Evolutionary conservation across 768 basidiomycete genomes (phyloP), one percentile per base, ranked within the genome.

Genomic region (Rhodotorula diobovata): DNA sequence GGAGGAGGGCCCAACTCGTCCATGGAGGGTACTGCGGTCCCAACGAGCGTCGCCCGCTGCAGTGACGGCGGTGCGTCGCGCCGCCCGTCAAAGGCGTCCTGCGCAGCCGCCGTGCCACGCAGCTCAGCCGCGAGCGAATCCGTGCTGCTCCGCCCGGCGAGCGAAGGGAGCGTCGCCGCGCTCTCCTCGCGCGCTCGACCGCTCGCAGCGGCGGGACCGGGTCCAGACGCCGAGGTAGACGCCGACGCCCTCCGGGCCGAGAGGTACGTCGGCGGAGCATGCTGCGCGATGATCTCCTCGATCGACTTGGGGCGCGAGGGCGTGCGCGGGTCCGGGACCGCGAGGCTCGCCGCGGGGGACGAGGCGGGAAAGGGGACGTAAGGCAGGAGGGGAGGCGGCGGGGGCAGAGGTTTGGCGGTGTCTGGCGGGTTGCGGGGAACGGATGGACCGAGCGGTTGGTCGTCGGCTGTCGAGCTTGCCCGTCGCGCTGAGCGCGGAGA

Each of bases 261-360:
- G 7, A n/a, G 41, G 43, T 39, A 48, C 1, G 62, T 14, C 2
- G 53, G 6, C 23, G 55, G 55, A 2, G 55, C 55, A 25, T 57
- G 37, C 37, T 39, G 28, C 35, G 68, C 63, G 30, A 74, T 71
- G 66, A 74, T 74, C 63, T 74, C 73, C 11, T 66, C 73, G 56
- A 74, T 74, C 28, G 66, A 30, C 57, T 74, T 74, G 56, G 67
- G 64, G 39, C 64, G 70, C 1, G 39, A 41, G 7, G 59, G 43
- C n/a, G 41, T 11, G 23, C 5, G 16, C n/a, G 21, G 16, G 12
- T 21, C 21, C 3, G 55, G n/a, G 32, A 18, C 8, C 37, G 45
- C 34, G 46, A 56, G 46, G 43, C 39, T 6, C 51, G 28, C 14
- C 14, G 21, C 5, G 25, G 63, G 21, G 16, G 51, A 43, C 41